These are phyloP conservation scores for Nothophytophthora sp. DNA, from an alignment of 352 stramenopile species.

Conservation along the genomic window DNA sequence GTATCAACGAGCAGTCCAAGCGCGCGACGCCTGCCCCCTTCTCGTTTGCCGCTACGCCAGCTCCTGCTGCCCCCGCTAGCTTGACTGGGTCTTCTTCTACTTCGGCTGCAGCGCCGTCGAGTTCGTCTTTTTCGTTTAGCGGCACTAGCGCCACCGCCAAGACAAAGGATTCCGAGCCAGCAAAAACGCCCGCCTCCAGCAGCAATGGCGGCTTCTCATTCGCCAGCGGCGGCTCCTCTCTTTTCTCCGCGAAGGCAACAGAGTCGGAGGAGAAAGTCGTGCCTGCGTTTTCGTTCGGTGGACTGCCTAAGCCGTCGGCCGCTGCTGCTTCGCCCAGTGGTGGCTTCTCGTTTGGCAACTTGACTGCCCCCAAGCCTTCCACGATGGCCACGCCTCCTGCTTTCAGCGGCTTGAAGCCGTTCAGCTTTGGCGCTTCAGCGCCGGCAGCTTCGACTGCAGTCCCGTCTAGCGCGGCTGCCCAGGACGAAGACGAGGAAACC, in stretches of 20 bases:
- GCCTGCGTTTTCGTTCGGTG: slow-evolving; percentile 1
- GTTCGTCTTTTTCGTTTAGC: slow-evolving; percentile 36
- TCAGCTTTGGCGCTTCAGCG: slow-evolving; percentile 34
- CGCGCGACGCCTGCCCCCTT: slow-evolving; percentile 19
- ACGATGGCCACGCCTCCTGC: slow-evolving; percentile 10
- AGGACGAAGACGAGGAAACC: slow-evolving; percentile 79
- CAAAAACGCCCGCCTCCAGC: slow-evolving; percentile 2
- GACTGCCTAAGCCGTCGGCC: too few relatives aligned
- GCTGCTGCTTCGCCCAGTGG: neutral
- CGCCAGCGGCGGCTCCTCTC: neutral
- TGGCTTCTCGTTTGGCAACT: slow-evolving; percentile 36
- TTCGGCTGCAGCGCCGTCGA: slow-evolving; percentile 9
- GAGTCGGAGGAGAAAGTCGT: slow-evolving; percentile 1
- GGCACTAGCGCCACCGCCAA: slow-evolving; percentile 2
- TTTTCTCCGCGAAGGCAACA: slow-evolving; percentile 8
- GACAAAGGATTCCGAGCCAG: slow-evolving; percentile 11
- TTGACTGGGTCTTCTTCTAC: slow-evolving; percentile 18
- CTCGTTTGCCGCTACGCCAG: slow-evolving; percentile 16
- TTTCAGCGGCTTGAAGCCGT: slow-evolving; percentile 27
- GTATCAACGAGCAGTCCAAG: slow-evolving; percentile 35
- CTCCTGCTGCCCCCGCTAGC: slow-evolving; percentile 6
- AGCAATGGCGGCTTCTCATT: neutral
- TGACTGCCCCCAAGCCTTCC: slow-evolving; percentile 14
- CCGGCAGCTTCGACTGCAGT: slow-evolving; percentile 15
- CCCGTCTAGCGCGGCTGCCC: slow-evolving; percentile 8